Evolutionary conservation across 129 eudicot species (phyloP).

Genomic region (Flaveria trinervia): DNA sequence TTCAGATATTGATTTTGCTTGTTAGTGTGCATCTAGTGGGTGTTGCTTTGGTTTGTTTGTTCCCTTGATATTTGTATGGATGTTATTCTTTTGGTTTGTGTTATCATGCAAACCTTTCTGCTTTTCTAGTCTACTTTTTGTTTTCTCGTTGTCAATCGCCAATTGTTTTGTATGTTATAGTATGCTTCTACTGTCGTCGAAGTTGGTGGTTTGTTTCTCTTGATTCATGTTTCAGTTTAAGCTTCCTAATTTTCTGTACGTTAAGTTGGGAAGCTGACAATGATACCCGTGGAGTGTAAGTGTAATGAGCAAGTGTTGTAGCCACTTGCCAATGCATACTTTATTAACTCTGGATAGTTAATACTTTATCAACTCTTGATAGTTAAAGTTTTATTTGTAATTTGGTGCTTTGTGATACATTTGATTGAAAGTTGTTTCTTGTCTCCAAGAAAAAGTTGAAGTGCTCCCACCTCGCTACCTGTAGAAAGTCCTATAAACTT

Average conservation of each 20-base stretch:
- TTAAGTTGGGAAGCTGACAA: slow-evolving; percentile 9
- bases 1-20: not conserved
- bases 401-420: not conserved
- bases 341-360: not conserved
- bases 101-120: not conserved
- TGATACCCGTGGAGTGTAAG: slow-evolving; percentile 3
- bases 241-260: not conserved
- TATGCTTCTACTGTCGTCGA: slow-evolving; percentile 11
- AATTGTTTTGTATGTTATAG: not conserved
- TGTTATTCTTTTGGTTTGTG: not conserved
- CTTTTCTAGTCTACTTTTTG: not conserved
- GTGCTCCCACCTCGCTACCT: slow-evolving; percentile 2
- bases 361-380: not conserved
- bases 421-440: slow-evolving; percentile 22
- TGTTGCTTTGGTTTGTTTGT: slow-evolving; percentile 8
- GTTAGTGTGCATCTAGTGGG: not conserved
- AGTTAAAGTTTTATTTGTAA: not conserved
- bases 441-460: slow-evolving; percentile 18
- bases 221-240: not conserved
- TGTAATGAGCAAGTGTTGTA: slow-evolving; percentile 6
- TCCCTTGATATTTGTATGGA: not conserved
- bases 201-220: not conserved
- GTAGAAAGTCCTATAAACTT: slow-evolving; percentile 1
- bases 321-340: not conserved
- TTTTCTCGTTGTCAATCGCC: not conserved